Percentiles rank a stretch among this genome's conserved stretches.
Conservation (phyloP, 2,329 filamentous ascomycete genomes). For the Helicocarpus griseus region DNA sequence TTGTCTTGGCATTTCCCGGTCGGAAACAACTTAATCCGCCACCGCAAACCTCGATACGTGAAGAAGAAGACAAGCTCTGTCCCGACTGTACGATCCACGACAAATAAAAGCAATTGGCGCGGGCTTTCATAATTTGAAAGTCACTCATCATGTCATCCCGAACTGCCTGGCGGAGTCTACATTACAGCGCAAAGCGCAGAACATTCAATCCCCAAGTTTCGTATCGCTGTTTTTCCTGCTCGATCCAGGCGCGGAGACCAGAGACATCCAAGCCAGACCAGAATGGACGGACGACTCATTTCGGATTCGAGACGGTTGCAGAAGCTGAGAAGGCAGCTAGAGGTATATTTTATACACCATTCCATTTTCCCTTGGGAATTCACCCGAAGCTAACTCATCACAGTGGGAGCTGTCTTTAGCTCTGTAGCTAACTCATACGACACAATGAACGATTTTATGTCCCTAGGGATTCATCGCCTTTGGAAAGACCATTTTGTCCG, state of each 20-base stretch:
- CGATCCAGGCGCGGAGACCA: constrained; percentile 29
- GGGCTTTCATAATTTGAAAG: too few relatives aligned
- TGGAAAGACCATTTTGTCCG: constrained; percentile 98
- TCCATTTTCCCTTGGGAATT: not conserved
- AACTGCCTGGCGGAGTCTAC: constrained; percentile 28
- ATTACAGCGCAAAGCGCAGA: constrained; percentile 25
- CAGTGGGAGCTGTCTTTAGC: constrained; percentile 81
- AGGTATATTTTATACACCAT: constrained; percentile 35
- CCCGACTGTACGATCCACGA: too few relatives aligned
- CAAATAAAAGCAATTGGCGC: too few relatives aligned
- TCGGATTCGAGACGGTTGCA: constrained; percentile 78
- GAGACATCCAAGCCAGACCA: constrained; percentile 29
- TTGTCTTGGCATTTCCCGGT: too few relatives aligned
- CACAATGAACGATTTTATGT: constrained; percentile 99
- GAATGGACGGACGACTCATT: constrained; percentile 64
- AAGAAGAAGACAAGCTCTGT: too few relatives aligned
- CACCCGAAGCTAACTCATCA: not conserved
- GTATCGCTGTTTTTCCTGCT: constrained; percentile 44
- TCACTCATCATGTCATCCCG: constrained; percentile 15
- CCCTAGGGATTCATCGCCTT: constrained; percentile 85
- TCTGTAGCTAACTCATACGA: constrained; percentile 93
- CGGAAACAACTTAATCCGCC: too few relatives aligned
- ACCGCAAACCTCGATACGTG: too few relatives aligned
- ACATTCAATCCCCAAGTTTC: constrained; percentile 19
- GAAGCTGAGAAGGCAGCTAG: constrained; percentile 66